These are phyloP conservation scores for Glycine latifolia DNA, from an alignment of 306 rosid species.

Conservation along the genomic window DNA sequence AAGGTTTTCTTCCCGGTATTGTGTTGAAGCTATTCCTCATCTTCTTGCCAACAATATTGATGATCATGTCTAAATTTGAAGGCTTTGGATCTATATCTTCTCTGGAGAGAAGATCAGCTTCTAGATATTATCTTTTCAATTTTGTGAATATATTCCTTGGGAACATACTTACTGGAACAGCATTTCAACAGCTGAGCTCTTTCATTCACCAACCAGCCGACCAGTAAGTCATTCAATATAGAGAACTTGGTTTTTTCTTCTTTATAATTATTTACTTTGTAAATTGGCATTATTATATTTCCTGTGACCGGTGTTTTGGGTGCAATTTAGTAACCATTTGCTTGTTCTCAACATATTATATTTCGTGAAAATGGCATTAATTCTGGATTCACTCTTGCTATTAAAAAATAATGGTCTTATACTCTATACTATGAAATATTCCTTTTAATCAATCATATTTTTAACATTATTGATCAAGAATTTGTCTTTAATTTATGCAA, in stretches of 20 bases:
- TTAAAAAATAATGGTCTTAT: background rate
- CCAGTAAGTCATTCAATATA: constrained; percentile 56
- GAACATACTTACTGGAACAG: constrained; percentile 77
- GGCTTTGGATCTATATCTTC: constrained; percentile 70
- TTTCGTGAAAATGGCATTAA: background rate
- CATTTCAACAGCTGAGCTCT: constrained; percentile 72
- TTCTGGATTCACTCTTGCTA: background rate
- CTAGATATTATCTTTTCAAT: constrained; percentile 73
- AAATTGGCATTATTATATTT: constrained; percentile 11
- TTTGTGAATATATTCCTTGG: constrained; percentile 86
- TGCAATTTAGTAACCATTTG: background rate
- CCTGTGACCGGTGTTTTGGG: background rate
- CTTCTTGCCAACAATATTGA: constrained; percentile 81
- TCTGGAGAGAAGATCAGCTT: constrained; percentile 82
- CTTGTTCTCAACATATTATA: background rate
- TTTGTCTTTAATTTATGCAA: background rate
- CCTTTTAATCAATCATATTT: background rate
- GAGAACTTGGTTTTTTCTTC: background rate
- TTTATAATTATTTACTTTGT: background rate
- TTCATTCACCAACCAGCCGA: constrained; percentile 70
- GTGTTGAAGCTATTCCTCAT: constrained; percentile 87
- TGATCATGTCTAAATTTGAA: constrained; percentile 91
- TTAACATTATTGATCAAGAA: constrained; percentile 4
- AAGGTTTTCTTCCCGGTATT: constrained; percentile 85
- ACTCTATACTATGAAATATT: background rate